Percentiles rank a stretch among this genome's conserved stretches.
phyloP scores from a whole-genome alignment of 371 early-diverging fungal genomes.

The Blastocladiella emersonii region DNA sequence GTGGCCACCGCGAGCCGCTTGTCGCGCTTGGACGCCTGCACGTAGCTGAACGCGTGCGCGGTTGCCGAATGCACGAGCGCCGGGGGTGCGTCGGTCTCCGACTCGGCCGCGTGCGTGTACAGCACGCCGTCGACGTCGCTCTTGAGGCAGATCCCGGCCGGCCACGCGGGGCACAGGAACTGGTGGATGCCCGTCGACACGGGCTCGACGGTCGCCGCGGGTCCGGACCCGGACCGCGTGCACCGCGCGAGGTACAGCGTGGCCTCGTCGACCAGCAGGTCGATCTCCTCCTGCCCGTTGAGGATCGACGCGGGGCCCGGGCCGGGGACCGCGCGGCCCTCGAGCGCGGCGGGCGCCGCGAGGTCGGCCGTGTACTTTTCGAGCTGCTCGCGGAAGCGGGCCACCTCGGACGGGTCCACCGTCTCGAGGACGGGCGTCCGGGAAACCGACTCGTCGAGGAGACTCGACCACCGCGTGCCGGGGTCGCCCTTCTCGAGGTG shows the following conservation, averaged over 20 bases:
- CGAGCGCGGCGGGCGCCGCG: conserved; percentile 7
- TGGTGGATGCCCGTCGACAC: not conserved
- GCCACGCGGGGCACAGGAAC: conserved; percentile 15
- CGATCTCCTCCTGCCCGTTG: conserved; percentile 50
- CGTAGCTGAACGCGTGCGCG: conserved; percentile 61
- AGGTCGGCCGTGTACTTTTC: conserved; percentile 46
- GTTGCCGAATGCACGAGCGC: conserved; percentile 36
- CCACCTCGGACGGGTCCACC: conserved; percentile 45
- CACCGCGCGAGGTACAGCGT: conserved; percentile 13
- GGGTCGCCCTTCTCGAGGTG: conserved; percentile 46
- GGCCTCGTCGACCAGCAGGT: conserved; percentile 40
- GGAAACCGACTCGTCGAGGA: too few species aligned
- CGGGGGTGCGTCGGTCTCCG: conserved; percentile 7
- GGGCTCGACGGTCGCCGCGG: too few species aligned
- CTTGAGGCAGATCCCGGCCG: conserved; percentile 40
- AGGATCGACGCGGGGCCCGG: not conserved
- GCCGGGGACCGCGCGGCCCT: not conserved
- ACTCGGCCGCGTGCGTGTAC: conserved; percentile 27
- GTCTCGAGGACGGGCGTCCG: conserved; percentile 58
- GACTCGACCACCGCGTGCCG: conserved; percentile 56
- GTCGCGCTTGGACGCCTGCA: conserved; percentile 68
- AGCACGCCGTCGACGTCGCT: conserved; percentile 63
- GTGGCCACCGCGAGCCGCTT: conserved; percentile 38
- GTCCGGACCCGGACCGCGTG: too few species aligned
- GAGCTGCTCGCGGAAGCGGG: conserved; percentile 38